Base-by-base conservation (phyloP, 2,329 filamentous ascomycete genomes). In the Stenocarpella maydis region DNA sequence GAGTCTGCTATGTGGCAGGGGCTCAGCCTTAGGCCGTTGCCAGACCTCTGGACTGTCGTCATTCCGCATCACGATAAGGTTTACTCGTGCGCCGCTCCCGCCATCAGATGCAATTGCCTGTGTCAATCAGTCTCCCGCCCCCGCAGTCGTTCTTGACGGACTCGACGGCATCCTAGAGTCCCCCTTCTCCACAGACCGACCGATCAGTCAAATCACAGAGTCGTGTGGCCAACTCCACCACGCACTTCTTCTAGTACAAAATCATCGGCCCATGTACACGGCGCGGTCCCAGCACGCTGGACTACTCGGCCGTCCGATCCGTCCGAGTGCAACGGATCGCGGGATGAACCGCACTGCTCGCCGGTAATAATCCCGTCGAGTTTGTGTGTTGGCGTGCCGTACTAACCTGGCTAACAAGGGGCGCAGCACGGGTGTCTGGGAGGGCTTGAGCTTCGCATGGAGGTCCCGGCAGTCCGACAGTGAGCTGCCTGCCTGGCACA, bases 41-140 rank as follows among this genome's bases (percentile, higher is more conserved):
- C 58, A 47, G 28, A 24, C 6, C 28, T 37, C 43, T 28, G 17
- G 28, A 24, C 28, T 63, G 58, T 63, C 58, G 43, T 63, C 43
- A 63, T 37, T 63, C 58, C 28, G 58, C 58, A 49, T 21, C 58
- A 24, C 58, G 58, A 63, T 63, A 63, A 63, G 43, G 58, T 63
- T 63, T 63, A 43, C 28, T 49, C 15, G 19, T 49, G 28, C 43
- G n/a, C 43, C 43, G 4, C 58, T 43, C 49, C 58, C 43, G 58
- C 58, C 28, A 63, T 63, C 58, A 37, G 12, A 49, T 63, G 58
- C 58, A 63, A 21, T 19, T 26, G 58, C 58, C 49, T 49, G 43
- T 63, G 41, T 63, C 58, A 63, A 43, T 63, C 58, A 14, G 28
- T n/a, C 31, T n/a, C 58, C 28, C 47, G 37, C 37, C 41, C 58